Base-by-base conservation (phyloP, 2,329 filamentous ascomycete species). In the Aspergillus fumigatiaffinis region DNA sequence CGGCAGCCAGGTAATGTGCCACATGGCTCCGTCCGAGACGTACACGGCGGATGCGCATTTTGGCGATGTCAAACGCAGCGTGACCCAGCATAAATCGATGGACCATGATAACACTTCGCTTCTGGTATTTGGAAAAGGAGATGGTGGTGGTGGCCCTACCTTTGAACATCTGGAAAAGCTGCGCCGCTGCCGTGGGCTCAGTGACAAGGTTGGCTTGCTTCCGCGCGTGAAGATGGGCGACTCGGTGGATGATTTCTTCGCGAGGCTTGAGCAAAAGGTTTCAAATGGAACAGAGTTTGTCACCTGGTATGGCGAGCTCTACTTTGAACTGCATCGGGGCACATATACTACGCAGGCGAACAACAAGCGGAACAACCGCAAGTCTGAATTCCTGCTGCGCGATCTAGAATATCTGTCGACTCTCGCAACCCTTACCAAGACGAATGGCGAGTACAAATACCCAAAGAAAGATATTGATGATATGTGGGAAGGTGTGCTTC, bases 321-420 rank as follows among this genome's bases (percentile, higher is more conserved):
- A 99, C 77, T 96, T 99, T 73, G 94, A 99, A 76, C 84, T 99
- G 51, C 94, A 99, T 73, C 89, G 94, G 59, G 94, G 94, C 53
- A 97, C 93, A 12, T 97, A 97, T 76, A 99, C 94, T 3, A 97
- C 93, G 0, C 93, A 97, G 73, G 89, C 92, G 58, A 96, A 97
- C 77, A 99, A 96, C 80, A 99, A 99, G 79, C 86, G 86, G 66
- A 93, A 95, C 79, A 99, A 97, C 72, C 85, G 94, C 54, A 89
- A 87, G 70, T 83, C 91, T 0, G 94, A 99, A 75, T 86, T 89
- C 53, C 75, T 96, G 76, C 82, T 99, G 53, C 88, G 92, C 50
- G 91, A 96, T 62, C 82, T 97, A 55, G 94, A 99, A 74, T 87
- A 90, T 63, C 80, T 97, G 38, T 91, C 92, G 7, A 96, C 94